Base-by-base conservation (phyloP, 331 rosid species). In the Rosa hybrid region DNA sequence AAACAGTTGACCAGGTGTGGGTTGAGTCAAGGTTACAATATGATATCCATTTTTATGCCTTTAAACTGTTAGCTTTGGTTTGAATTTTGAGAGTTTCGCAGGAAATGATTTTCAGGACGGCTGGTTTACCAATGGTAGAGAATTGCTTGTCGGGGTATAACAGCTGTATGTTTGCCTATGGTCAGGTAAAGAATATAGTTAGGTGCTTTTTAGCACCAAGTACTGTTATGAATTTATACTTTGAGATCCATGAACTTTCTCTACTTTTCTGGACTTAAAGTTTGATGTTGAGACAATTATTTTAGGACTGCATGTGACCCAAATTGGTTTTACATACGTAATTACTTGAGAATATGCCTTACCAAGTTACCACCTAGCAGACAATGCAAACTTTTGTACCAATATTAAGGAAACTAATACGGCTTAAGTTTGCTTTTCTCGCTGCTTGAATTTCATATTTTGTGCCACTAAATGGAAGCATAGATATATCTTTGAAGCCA, bases 81-180 rank as follows among this genome's bases (percentile, higher is more conserved):
- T 74, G 54, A 64, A 78, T 41, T 70, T 77, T 68, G 5, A 56
- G 83, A 72, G 56, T 82, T 81, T 77, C 56, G 82, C 85, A 93
- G 99, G 97, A 96, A 82, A 91, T 86, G 85, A 89, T 96, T 87
- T 96, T 96, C 84, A 86, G 98, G 87, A 89, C 91, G 98, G 97
- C 96, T 62, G 93, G 96, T 85, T 89, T 96, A 81, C 96, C 99
- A 6, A 96, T 96, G 98, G 96, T 96, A 54, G 99, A 96, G 86
- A 96, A 96, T 80, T 96, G 99, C 84, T 89, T 96, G 69, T 96
- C 97, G 0, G 99, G 99, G 74, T 96, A 96, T 75, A 90, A 96
- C 83, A 96, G 99, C 68, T 96, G 99, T 77, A 93, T 96, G 98
- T 96, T 96, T 86, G 98, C 99, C 30, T 96, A 93, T 57, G 99